Base-by-base conservation (phyloP, 2,329 filamentous ascomycete genomes). In the Sarocladium oryzae region DNA sequence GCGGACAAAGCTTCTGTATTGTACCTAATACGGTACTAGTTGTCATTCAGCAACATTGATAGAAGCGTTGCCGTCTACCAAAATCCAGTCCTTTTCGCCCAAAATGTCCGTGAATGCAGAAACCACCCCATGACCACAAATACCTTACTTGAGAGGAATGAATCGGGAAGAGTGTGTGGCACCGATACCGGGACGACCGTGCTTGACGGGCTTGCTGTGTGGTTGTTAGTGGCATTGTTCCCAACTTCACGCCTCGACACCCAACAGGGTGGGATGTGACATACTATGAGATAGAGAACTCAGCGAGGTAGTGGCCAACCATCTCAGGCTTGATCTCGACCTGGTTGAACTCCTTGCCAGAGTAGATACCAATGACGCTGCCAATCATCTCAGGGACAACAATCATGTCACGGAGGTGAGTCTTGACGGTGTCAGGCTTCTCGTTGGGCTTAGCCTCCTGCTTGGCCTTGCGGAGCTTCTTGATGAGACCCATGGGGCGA, bases 311-410 rank as follows among this genome's bases (percentile, higher is more conserved):
- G 83, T 97, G 92, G 74, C 93, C 93, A 76, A 99, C 93, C 93
- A 99, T 99, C 84, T 99, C 93, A 67, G 93, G 93, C 86, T 96
- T 96, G 81, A 99, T 93, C 79, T 99, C 93, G 67, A 99, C 91
- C 84, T 96, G 92, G 87, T 99, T 99, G 88, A 99, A 99, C 79
- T 97, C 91, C 87, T 99, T 99, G 73, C 93, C 93, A 63, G 89
- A 96, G 88, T 99, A 99, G 82, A 99, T 93, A 73, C 91, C 93
- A 69, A 99, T 88, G 69, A 99, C 92, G 76, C 82, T 88, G 69
- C 93, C 93, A 72, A 99, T 99, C 93, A 99, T 97, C 84, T 99
- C 93, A 68, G 93, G 93, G 66, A 99, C 93, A 71, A 99, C 86
- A 75, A 99, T 96, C 93, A 99, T 99, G 82, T 99, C 87, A 77